Evolutionary conservation across 2,329 filamentous ascomycete species (phyloP).

Genomic region (Aspergillus floridensis): DNA sequence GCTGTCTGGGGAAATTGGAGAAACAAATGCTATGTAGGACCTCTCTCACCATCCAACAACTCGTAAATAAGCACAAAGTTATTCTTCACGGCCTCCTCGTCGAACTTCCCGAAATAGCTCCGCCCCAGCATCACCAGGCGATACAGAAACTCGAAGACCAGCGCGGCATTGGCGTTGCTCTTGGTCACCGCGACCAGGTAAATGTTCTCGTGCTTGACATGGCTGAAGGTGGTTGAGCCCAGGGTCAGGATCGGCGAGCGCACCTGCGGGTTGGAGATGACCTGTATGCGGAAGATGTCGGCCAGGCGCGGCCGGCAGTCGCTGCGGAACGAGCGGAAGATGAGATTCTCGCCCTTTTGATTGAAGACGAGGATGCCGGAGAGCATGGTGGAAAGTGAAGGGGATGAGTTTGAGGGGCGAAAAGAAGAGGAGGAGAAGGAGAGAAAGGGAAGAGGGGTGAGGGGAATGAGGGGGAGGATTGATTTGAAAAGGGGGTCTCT

Average conservation of each 20-base stretch:
- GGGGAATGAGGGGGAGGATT: neutral
- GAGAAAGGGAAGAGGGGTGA: neutral
- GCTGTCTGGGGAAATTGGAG: too few relatives aligned
- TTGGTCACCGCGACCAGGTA: conserved; percentile 97
- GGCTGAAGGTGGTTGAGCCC: conserved; percentile 96
- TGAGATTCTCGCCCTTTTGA: conserved; percentile 99
- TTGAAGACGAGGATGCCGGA: conserved; percentile 98
- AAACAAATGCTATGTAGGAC: too few relatives aligned
- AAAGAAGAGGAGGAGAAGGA: neutral
- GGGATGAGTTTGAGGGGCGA: conserved; percentile 4
- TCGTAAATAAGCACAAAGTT: conserved; percentile 99
- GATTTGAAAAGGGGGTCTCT: conserved; percentile 4
- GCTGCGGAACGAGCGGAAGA: conserved; percentile 97
- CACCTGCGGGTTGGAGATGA: conserved; percentile 97
- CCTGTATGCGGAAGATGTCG: conserved; percentile 98
- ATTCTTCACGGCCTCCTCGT: conserved; percentile 99
- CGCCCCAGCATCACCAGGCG: conserved; percentile 84
- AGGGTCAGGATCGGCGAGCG: conserved; percentile 96
- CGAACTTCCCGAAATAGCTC: conserved; percentile 98
- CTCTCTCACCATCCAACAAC: conserved; percentile 73
- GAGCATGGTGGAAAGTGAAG: conserved; percentile 63
- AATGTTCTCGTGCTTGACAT: conserved; percentile 99
- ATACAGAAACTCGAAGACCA: conserved; percentile 98
- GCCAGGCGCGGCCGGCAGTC: conserved; percentile 96
- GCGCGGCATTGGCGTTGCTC: conserved; percentile 96